Base-by-base conservation (phyloP, 75 land plant genomes). In the Pinus taeda region DNA sequence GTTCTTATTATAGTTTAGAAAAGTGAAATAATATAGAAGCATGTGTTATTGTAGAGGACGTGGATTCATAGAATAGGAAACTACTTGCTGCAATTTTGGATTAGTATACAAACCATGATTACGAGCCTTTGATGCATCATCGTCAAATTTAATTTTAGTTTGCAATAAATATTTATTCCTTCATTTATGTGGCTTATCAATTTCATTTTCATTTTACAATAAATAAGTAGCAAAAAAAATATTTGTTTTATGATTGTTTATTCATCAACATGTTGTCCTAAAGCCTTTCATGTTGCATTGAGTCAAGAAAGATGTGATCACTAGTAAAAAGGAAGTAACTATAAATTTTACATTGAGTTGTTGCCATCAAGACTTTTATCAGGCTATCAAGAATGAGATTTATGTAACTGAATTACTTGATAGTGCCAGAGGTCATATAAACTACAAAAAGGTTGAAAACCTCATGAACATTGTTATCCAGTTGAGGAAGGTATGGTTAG, bases 391-490 rank as follows among this genome's bases (percentile, higher is more conserved):
- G 86, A 95, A 97, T 80, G 94, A 97, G 67, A 97, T 97, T 78
- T 95, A 98, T 62, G 87, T 97, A 66, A 87, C 98, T 67, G 99
- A 92, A 80, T 82, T 97, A 71, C 87, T 97, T 81, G 95, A 91
- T 66, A 77, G 81, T 60, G 81, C 71, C 18, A 89, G 93, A 49
- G 92, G 95, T 24, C 88, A 87, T 82, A 76, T 95, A 15, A 89
- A 85, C 85, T 98, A 97, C 45, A 96, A 94, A 76, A 96, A 94
- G 77, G 83, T 96, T 64, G 76, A 89, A 9, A 96, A 92, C 73
- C 82, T 97, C 18, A 97, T 97, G 99, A 97, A 97, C 70, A 97
- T 97, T 81, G 99, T 97, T 30, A 95, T 97, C 69, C 98, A 97
- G 76, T 83, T 97, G 71, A 86, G 99, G 70, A 97, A 97, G 95